phyloP scores from a whole-genome alignment of 2,329 filamentous ascomycete species.

The Venturiaceae sp. region DNA sequence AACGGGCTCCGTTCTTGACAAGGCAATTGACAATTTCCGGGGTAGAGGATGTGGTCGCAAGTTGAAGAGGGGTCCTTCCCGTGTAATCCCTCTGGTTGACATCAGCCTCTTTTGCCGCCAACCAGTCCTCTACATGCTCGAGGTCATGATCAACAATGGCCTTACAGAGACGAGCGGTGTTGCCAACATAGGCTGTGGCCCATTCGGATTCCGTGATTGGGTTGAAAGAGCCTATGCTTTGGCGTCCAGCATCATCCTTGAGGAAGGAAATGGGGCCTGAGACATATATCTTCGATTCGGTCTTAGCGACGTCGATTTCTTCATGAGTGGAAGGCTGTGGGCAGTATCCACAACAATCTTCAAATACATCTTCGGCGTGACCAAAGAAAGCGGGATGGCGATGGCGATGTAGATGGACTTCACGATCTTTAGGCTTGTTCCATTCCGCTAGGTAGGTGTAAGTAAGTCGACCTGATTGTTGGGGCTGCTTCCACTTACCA shows the following conservation, averaged over 20 bases:
- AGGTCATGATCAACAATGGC: constrained; percentile 69
- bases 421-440: constrained; percentile 68
- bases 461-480: neutral
- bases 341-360: constrained; percentile 75
- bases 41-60: constrained; percentile 61
- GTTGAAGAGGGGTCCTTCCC: constrained; percentile 67
- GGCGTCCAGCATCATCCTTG: constrained; percentile 72
- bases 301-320: constrained; percentile 60
- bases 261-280: constrained; percentile 65
- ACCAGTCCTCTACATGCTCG: constrained; percentile 61
- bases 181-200: constrained; percentile 86
- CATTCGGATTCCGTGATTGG: constrained; percentile 74
- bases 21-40: constrained; percentile 61
- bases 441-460: constrained; percentile 47
- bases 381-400: constrained; percentile 76
- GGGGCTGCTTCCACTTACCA: constrained; percentile 21
- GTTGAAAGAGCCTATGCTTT: constrained; percentile 64
- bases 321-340: constrained; percentile 59
- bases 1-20: constrained; percentile 60
- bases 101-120: constrained; percentile 56
- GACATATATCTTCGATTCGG: constrained; percentile 67
- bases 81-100: constrained; percentile 68
- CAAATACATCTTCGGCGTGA: constrained; percentile 60
- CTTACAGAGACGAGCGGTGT: constrained; percentile 66
- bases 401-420: constrained; percentile 66